Percentiles rank a stretch among this genome's conserved stretches.
phyloP scores from a whole-genome alignment of 192 early-diverging fungal genomes.

The Entomortierella parvispora region DNA sequence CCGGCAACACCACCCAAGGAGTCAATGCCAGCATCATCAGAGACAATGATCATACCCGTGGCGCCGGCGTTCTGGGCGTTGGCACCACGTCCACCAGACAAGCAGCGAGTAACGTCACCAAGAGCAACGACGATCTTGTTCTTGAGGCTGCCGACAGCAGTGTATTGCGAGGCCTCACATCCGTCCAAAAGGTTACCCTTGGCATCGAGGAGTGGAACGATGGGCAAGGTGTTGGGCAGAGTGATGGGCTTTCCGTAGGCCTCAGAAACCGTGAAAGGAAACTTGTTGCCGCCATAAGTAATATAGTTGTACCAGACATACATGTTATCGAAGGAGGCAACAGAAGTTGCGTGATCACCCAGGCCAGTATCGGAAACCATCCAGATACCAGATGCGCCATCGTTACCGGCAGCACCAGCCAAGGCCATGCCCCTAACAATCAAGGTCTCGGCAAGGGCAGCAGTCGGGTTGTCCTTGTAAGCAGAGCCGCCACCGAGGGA shows the following conservation, averaged over 20 bases:
- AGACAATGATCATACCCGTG: conserved; percentile 29
- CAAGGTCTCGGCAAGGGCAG: conserved; percentile 58
- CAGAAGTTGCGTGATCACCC: conserved; percentile 59
- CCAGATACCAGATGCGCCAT: conserved; percentile 69
- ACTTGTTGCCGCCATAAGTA: conserved; percentile 17
- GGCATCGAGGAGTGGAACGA: conserved; percentile 34
- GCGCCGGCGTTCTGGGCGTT: conserved; percentile 17
- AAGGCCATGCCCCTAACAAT: conserved; percentile 66
- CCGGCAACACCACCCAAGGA: conserved; percentile 18
- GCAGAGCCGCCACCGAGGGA: conserved; percentile 71
- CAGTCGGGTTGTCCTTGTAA: conserved; percentile 65
- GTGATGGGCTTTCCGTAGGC: conserved; percentile 44
- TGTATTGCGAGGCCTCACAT: conserved; percentile 28
- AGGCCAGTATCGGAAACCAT: conserved; percentile 66
- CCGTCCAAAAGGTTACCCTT: conserved; percentile 26
- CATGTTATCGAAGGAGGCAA: conserved; percentile 22
- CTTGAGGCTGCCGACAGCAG: conserved; percentile 5
- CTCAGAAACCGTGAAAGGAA: conserved; percentile 10
- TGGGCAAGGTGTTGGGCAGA: conserved; percentile 45
- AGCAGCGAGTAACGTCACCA: conserved; percentile 37
- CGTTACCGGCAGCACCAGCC: conserved; percentile 82
- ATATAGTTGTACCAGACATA: conserved; percentile 9
- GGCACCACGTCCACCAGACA: conserved; percentile 57
- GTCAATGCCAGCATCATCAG: conserved; percentile 45
- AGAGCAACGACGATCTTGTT: conserved; percentile 64